Percentiles rank a stretch among this genome's conserved stretches.
Evolutionary conservation across 768 basidiomycete species (phyloP).

Genomic region (Trametes maxima): DNA sequence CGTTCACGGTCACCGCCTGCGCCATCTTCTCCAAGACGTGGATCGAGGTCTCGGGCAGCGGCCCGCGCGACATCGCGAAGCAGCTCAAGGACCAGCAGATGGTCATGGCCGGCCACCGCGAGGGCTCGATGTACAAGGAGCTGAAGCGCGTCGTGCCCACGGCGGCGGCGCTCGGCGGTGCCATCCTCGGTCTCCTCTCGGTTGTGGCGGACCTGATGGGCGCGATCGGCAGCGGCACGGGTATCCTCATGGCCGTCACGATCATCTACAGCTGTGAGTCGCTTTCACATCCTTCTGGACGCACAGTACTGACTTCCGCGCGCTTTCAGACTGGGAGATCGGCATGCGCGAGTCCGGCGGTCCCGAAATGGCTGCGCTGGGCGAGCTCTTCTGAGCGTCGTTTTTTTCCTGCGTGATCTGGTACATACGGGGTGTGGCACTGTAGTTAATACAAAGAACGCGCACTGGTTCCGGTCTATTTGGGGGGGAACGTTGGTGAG

Average conservation of each 20-base stretch:
- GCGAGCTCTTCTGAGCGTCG: slow-evolving; percentile 64
- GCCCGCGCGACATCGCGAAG: slow-evolving; percentile 94
- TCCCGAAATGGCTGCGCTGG: slow-evolving; percentile 79
- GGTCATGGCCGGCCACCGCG: slow-evolving; percentile 89
- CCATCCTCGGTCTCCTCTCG: slow-evolving; percentile 89
- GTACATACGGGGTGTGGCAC: neutral
- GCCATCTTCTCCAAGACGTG: slow-evolving; percentile 99
- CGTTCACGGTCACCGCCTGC: slow-evolving; percentile 92
- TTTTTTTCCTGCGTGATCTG: no score
- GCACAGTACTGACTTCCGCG: neutral
- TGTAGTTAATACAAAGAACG: neutral
- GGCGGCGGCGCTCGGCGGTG: slow-evolving; percentile 95
- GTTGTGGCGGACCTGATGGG: slow-evolving; percentile 95
- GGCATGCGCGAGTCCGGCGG: slow-evolving; percentile 87
- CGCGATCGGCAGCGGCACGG: slow-evolving; percentile 93
- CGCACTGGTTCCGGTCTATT: no score
- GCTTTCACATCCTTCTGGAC: no score
- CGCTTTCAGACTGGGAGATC: slow-evolving; percentile 83
- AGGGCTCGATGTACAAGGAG: slow-evolving; percentile 99
- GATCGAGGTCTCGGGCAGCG: slow-evolving; percentile 97
- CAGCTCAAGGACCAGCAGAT: slow-evolving; percentile 99
- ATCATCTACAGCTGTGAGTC: slow-evolving; percentile 81
- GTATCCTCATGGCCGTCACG: slow-evolving; percentile 97
- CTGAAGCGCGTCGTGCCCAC: slow-evolving; percentile 97
- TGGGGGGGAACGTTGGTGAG: neutral